Percentiles rank a stretch among this genome's conserved stretches.
These are phyloP conservation scores for Epichloe coenophiala DNA, from an alignment of 2,329 filamentous ascomycete genomes.

Conservation along the genomic window DNA sequence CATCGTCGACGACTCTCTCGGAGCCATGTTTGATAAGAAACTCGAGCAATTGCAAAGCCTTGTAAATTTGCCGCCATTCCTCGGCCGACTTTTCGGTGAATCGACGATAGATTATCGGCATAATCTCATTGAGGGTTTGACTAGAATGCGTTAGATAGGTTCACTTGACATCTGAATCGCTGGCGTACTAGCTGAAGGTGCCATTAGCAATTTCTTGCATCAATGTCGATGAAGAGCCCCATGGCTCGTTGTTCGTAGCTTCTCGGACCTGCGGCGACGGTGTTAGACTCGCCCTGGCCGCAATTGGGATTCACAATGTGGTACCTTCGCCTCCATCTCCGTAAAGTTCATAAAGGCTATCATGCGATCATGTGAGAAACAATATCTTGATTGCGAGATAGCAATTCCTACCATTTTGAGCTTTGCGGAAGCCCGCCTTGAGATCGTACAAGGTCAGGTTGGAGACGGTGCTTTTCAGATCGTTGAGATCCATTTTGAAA, in stretches of 20 bases:
- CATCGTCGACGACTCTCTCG: slow-evolving; percentile 93
- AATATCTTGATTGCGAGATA: not conserved
- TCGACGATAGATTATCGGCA: slow-evolving; percentile 99
- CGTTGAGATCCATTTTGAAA: slow-evolving; percentile 68
- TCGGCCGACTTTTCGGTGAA: slow-evolving; percentile 98
- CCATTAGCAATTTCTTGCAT: slow-evolving; percentile 99
- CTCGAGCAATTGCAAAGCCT: slow-evolving; percentile 89
- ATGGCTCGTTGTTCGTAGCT: slow-evolving; percentile 97
- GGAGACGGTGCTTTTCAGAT: slow-evolving; percentile 72
- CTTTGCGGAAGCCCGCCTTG: slow-evolving; percentile 88
- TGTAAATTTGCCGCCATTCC: slow-evolving; percentile 99
- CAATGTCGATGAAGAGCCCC: slow-evolving; percentile 69
- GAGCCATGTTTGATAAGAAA: slow-evolving; percentile 97
- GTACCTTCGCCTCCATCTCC: slow-evolving; percentile 68
- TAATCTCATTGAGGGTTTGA: slow-evolving; percentile 95
- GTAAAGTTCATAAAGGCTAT: slow-evolving; percentile 95
- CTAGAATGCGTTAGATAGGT: slow-evolving; percentile 30
- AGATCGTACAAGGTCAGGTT: slow-evolving; percentile 90
- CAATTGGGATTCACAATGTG: slow-evolving; percentile 7
- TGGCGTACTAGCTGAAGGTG: slow-evolving; percentile 87
- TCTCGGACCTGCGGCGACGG: slow-evolving; percentile 59
- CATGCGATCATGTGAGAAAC: slow-evolving; percentile 15
- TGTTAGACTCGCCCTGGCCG: slow-evolving; percentile 5
- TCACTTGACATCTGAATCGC: slow-evolving; percentile 8
- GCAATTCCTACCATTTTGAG: slow-evolving; percentile 68